Evolutionary conservation across 2,329 filamentous ascomycete genomes (phyloP).

Genomic region (Apiospora malaysiana): DNA sequence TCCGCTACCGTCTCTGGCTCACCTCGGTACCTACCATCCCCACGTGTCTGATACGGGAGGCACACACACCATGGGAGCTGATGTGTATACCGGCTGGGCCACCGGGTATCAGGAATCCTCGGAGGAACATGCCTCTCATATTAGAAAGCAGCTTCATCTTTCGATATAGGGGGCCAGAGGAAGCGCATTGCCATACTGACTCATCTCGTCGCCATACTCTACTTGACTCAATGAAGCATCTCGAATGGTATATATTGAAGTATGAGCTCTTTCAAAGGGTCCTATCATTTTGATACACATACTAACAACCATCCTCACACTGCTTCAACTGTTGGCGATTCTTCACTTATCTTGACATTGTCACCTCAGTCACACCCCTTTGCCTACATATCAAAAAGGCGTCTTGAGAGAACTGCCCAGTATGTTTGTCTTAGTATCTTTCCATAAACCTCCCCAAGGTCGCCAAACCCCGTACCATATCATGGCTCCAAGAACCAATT

Average conservation of each 20-base stretch:
- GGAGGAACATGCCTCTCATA: not conserved
- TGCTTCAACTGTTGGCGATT: not conserved
- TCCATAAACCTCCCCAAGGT: not conserved
- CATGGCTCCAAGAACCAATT: not conserved
- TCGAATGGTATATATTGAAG: not conserved
- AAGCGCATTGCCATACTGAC: not conserved
- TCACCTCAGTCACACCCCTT: not conserved
- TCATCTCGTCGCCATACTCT: not conserved
- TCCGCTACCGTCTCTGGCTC: not conserved
- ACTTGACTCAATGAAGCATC: not conserved
- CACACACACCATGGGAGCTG: not conserved
- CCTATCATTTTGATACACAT: not conserved
- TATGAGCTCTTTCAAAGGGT: not conserved
- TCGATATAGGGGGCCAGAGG: conserved; percentile 1
- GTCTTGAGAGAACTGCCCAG: not conserved
- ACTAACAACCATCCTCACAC: not conserved
- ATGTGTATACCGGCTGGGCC: not conserved
- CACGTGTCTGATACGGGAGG: not conserved
- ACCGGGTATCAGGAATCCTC: not conserved
- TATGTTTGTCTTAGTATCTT: not conserved
- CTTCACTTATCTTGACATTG: not conserved
- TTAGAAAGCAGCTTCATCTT: conserved; percentile 3
- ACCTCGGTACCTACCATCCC: not conserved
- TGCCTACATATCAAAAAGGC: not conserved
- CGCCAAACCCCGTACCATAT: not conserved